A percentile compares a stretch with the other conserved stretches of the same genome.
Evolutionary conservation across 2,329 filamentous ascomycete species (phyloP).

Genomic region (Paracamarosporium sp.): DNA sequence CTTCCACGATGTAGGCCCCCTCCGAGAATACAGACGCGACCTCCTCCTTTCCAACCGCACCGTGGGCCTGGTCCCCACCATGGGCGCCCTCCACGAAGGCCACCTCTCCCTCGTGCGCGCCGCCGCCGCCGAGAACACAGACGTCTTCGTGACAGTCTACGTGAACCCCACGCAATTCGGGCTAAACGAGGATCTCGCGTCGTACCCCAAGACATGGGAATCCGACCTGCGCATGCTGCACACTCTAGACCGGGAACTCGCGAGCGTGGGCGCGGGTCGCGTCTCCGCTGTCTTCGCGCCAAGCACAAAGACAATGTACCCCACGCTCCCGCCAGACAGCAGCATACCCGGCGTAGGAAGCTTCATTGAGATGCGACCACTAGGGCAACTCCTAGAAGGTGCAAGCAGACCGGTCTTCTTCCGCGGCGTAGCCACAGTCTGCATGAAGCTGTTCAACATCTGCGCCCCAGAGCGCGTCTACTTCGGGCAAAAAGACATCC

Average conservation of each 20-base stretch:
- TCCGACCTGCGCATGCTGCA: conserved; percentile 73
- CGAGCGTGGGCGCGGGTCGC: conserved; percentile 61
- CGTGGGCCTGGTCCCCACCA: conserved; percentile 91
- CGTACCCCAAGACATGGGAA: conserved; percentile 91
- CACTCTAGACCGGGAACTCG: conserved; percentile 74
- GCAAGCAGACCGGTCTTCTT: conserved; percentile 91
- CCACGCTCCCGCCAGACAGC: conserved; percentile 75
- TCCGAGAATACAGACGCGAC: conserved; percentile 73
- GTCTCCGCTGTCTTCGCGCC: conserved; percentile 88
- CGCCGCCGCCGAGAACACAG: conserved; percentile 82
- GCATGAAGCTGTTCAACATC: conserved; percentile 91
- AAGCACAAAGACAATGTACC: conserved; percentile 84
- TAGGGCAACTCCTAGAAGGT: conserved; percentile 83
- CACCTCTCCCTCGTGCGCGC: conserved; percentile 85
- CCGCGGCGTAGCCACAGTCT: conserved; percentile 92
- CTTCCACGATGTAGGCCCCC: conserved; percentile 75
- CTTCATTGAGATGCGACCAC: conserved; percentile 89
- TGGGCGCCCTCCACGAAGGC: conserved; percentile 95
- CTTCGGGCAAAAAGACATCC: conserved; percentile 97
- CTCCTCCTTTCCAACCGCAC: conserved; percentile 71
- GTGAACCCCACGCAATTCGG: conserved; percentile 98
- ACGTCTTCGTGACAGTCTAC: conserved; percentile 90
- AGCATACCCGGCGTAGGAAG: conserved; percentile 78
- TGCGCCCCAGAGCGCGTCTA: conserved; percentile 80
- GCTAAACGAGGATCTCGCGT: conserved; percentile 81